Evolutionary conservation across 208 protist genomes (phyloP).

Genomic region (Crithidia acanthocephali): DNA sequence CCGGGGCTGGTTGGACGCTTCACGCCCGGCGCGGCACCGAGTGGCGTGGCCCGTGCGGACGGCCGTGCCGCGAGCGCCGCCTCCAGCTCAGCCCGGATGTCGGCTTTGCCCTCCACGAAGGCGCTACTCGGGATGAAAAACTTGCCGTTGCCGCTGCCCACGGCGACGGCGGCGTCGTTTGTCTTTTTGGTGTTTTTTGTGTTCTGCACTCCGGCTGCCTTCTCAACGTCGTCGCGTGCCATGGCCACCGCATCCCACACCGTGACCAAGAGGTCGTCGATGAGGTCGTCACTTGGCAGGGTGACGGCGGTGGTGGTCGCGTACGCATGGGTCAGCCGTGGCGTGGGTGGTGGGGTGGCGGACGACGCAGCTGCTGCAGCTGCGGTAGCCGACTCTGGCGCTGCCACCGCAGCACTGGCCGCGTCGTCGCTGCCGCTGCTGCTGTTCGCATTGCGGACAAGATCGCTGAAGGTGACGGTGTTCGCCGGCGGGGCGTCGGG

Average conservation of each 20-base stretch:
- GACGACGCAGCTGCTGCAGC: neutral
- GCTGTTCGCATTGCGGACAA: no score
- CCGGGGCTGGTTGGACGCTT: constrained; percentile 47
- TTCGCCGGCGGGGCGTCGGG: no score
- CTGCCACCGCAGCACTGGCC: neutral
- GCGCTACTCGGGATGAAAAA: constrained; percentile 51
- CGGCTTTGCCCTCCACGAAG: constrained; percentile 57
- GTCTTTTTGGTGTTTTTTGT: neutral
- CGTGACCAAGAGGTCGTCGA: constrained; percentile 51
- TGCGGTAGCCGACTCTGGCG: neutral
- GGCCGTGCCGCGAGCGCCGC: constrained; percentile 22
- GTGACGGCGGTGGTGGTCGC: constrained; percentile 18
- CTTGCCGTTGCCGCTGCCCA: constrained; percentile 24
- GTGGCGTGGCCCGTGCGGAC: constrained; percentile 64
- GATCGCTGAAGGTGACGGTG: no score
- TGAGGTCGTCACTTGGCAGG: constrained; percentile 54
- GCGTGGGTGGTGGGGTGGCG: neutral
- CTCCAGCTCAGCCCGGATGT: constrained; percentile 56
- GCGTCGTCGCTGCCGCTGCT: neutral
- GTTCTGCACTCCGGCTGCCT: constrained; percentile 18
- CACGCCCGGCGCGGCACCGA: constrained; percentile 75
- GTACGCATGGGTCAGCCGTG: neutral
- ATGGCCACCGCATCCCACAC: constrained; percentile 71
- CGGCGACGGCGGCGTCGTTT: neutral
- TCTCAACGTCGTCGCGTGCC: constrained; percentile 60